phyloP scores from a whole-genome alignment of 2,329 filamentous ascomycete genomes.

The Tetracladium maxilliforme region DNA sequence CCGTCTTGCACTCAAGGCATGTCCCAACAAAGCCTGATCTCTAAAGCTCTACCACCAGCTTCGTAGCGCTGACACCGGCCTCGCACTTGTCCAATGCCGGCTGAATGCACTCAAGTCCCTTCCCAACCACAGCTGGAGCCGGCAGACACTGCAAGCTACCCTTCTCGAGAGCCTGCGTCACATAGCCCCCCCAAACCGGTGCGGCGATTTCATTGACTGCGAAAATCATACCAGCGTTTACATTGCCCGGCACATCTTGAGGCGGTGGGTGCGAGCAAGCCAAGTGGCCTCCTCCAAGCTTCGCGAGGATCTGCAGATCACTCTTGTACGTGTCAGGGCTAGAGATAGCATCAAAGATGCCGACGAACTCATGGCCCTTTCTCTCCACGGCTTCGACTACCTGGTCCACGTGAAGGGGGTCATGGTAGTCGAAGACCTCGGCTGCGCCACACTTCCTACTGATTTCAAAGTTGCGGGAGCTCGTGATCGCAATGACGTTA shows the following conservation, averaged over 20 bases:
- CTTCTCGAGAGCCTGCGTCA: slow-evolving; percentile 9
- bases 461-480: slow-evolving; percentile 7
- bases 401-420: slow-evolving; percentile 8
- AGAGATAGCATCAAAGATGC: slow-evolving; percentile 10
- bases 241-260: slow-evolving; percentile 12
- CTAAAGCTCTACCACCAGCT: slow-evolving; percentile 11
- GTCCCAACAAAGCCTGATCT: no score
- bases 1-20: no score
- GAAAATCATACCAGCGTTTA: slow-evolving; percentile 18
- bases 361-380: slow-evolving; percentile 8
- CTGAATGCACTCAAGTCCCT: slow-evolving; percentile 11
- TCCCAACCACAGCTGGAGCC: slow-evolving; percentile 9
- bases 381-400: slow-evolving; percentile 6
- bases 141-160: slow-evolving; percentile 10
- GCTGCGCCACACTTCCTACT: slow-evolving; percentile 8
- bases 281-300: slow-evolving; percentile 17
- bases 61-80: slow-evolving; percentile 11
- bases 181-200: slow-evolving; percentile 10
- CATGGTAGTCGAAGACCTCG: slow-evolving; percentile 11
- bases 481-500: slow-evolving; percentile 6
- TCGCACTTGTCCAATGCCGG: slow-evolving; percentile 8
- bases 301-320: slow-evolving; percentile 9
- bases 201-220: slow-evolving; percentile 11
- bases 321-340: slow-evolving; percentile 9
- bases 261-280: slow-evolving; percentile 19